phyloP scores from a whole-genome alignment of 75 land plant genomes.

The Cryptomeria japonica region DNA sequence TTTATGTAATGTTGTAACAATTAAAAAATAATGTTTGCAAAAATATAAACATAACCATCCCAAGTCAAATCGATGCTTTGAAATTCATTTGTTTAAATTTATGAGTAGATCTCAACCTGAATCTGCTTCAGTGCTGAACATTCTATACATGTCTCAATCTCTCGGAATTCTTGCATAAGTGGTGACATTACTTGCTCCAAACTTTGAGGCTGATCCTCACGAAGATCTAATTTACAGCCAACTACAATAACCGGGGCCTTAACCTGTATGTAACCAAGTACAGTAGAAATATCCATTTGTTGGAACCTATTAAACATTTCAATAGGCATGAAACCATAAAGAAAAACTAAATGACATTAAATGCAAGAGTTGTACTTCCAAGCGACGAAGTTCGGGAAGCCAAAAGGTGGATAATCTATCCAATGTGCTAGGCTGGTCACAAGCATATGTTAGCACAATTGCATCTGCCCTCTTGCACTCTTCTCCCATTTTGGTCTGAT shows the following conservation, averaged over 20 bases:
- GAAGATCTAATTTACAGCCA: constrained; percentile 94
- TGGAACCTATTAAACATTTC: not conserved
- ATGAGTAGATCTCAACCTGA: constrained; percentile 50
- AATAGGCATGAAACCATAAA: not conserved
- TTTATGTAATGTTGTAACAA: not conserved
- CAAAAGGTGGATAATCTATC: too few species aligned
- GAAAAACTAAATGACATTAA: not conserved
- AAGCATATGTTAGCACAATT: constrained; percentile 91
- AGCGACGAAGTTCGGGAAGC: constrained; percentile 9
- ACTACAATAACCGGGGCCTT: constrained; percentile 95
- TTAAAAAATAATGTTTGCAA: not conserved
- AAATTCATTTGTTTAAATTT: not conserved
- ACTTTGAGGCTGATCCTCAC: constrained; percentile 80
- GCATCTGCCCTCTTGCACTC: constrained; percentile 86
- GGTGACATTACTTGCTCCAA: constrained; percentile 66
- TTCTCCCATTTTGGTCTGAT: constrained; percentile 15
- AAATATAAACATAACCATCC: not conserved
- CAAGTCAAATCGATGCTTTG: not conserved
- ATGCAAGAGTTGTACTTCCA: constrained; percentile 58
- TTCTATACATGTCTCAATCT: constrained; percentile 86
- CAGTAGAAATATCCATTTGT: not conserved
- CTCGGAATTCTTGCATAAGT: too few species aligned
- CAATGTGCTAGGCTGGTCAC: constrained; percentile 39
- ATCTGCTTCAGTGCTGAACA: constrained; percentile 90
- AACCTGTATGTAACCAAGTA: constrained; percentile 44